Base-by-base conservation (phyloP, 306 rosid species). In the Vigna radiata region DNA sequence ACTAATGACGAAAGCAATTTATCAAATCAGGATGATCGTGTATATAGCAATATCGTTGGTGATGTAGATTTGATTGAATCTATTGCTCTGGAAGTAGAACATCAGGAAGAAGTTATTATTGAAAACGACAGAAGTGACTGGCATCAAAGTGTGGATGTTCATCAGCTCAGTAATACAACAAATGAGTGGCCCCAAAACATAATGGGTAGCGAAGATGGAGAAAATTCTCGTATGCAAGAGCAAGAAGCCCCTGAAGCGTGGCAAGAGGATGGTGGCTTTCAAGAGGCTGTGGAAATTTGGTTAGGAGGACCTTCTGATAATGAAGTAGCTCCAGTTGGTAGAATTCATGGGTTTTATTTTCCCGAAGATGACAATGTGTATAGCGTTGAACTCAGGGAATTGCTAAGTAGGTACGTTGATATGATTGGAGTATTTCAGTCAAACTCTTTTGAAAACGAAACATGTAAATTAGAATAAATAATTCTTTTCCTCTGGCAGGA, bases 281-380 rank as follows among this genome's bases (percentile, higher is more conserved):
- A 89, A 70, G 97, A 89, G 85, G 92, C 93, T 48, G 93, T 89
- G 82, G 92, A 91, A 41, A 88, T 86, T 85, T 95, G 97, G 99
- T 86, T 92, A 80, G 94, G 88, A 56, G 90, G 79, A 70, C 90
- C 93, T 72, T 87, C 97, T 56, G 89, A 88, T 68, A 88, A 77
- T 33, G 97, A 77, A 80, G 80, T 79, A 68, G 77, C 78, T 81
- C 89, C 96, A 6, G 87, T 80, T 77, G 84, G 85, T 73, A 87
- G 81, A 85, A 85, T 82, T 23, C 91, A 79, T 73, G 86, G 97
- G 48, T 87, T 80, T 85, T 89, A 88, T 78, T 91, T 91, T 78
- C 94, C 97, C 7, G 97, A 92, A 19, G 94, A 96, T 65, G 97
- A 92, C 79, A 92, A 92, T 67, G 96, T 83, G 70, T 82, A 88